Conservation (phyloP, 768 basidiomycete species). For the Leccinellum rugosiceps region DNA sequence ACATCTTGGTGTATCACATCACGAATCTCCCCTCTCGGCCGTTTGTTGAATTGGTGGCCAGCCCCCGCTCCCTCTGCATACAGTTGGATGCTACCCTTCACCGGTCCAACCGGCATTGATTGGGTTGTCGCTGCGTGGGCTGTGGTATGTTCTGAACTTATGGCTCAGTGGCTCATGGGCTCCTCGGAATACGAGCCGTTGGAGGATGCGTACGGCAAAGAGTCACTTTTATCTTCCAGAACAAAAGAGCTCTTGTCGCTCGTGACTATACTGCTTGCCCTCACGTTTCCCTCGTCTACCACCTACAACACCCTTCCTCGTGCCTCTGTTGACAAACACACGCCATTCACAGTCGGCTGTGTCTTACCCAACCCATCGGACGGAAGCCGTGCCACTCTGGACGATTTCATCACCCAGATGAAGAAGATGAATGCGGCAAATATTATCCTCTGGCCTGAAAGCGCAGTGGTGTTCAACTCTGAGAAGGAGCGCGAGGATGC, state of each 20-base stretch:
- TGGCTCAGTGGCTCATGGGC: slow-evolving; percentile 59
- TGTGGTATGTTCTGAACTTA: slow-evolving; percentile 52
- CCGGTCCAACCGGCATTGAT: slow-evolving; percentile 62
- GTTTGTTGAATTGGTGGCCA: slow-evolving; percentile 61
- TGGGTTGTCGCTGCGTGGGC: slow-evolving; percentile 80
- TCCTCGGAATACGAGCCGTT: slow-evolving; percentile 15
- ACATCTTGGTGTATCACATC: slow-evolving; percentile 55
- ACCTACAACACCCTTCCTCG: slow-evolving; percentile 36
- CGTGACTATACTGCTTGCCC: slow-evolving; percentile 36
- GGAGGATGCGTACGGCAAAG: slow-evolving; percentile 6
- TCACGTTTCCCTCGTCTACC: slow-evolving; percentile 58
- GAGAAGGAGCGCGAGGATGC: slow-evolving; percentile 45
- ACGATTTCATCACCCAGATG: slow-evolving; percentile 63
- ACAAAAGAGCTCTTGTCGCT: slow-evolving; percentile 36
- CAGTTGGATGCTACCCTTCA: slow-evolving; percentile 54
- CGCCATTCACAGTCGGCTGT: slow-evolving; percentile 64
- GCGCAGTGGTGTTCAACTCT: slow-evolving; percentile 63
- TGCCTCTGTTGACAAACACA: slow-evolving; percentile 38
- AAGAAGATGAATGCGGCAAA: slow-evolving; percentile 45
- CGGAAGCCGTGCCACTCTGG: slow-evolving; percentile 45
- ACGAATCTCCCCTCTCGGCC: slow-evolving; percentile 61
- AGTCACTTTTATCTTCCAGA: slow-evolving; percentile 16
- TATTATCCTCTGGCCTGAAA: slow-evolving; percentile 79
- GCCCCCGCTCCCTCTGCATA: slow-evolving; percentile 58
- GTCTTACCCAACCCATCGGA: slow-evolving; percentile 51